These are phyloP conservation scores for Halenospora varia DNA, from an alignment of 495 filamentous ascomycete species.

Conservation along the genomic window DNA sequence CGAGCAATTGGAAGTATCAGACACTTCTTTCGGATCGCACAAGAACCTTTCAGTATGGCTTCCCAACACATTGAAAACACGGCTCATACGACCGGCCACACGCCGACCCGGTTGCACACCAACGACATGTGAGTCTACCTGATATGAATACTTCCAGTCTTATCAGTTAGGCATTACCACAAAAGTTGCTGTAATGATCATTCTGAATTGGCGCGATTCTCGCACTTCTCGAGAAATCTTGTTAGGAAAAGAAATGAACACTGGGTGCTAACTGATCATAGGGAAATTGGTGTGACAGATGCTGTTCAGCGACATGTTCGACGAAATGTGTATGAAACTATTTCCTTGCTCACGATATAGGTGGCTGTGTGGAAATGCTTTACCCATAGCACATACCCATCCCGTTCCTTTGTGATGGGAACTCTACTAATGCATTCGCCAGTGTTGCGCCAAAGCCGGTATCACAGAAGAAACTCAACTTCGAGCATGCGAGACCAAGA, in stretches of 20 bases:
- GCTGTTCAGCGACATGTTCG: slow-evolving; percentile 41
- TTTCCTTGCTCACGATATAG: too few relatives aligned
- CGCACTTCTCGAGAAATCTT: neutral
- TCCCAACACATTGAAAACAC: slow-evolving; percentile 20
- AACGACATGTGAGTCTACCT: too few relatives aligned
- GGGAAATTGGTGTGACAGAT: slow-evolving; percentile 46
- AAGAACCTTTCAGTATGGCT: slow-evolving; percentile 14
- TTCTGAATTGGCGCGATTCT: too few relatives aligned
- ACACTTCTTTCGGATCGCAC: neutral
- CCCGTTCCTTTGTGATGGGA: too few relatives aligned
- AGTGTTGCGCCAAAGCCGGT: slow-evolving; percentile 38
- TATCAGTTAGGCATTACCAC: too few relatives aligned
- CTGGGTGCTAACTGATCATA: slow-evolving; percentile 30
- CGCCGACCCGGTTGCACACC: slow-evolving; percentile 25
- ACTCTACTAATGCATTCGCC: too few relatives aligned
- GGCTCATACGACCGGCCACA: slow-evolving; percentile 5
- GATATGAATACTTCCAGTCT: too few relatives aligned
- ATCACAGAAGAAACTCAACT: slow-evolving; percentile 44
- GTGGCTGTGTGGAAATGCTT: too few relatives aligned
- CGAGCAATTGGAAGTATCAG: too few relatives aligned
- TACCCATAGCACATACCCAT: too few relatives aligned
- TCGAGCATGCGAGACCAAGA: slow-evolving; percentile 43
- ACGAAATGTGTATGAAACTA: too few relatives aligned
- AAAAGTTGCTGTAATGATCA: too few relatives aligned
- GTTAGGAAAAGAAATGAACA: slow-evolving; percentile 4